Evolutionary conservation across 2,329 filamentous ascomycete species (phyloP).

Genomic region (Chaetomium globosum): DNA sequence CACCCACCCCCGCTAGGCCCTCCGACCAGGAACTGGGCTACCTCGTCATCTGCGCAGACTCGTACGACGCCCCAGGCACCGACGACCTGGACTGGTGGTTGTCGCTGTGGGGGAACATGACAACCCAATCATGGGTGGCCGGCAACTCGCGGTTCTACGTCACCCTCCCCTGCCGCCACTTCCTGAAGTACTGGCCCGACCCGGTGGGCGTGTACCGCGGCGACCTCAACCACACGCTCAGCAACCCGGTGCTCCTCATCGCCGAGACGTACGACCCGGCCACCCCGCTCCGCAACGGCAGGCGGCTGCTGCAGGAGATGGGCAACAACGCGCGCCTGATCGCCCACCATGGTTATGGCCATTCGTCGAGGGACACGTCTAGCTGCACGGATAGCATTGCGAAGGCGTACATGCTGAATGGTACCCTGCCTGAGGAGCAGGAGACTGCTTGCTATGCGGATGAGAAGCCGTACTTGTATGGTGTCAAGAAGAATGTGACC

Average conservation of each 20-base stretch:
- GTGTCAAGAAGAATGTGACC: slow-evolving; percentile 33
- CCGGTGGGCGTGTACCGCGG: slow-evolving; percentile 53
- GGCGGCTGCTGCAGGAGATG: slow-evolving; percentile 50
- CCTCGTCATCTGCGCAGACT: slow-evolving; percentile 52
- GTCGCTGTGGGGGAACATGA: slow-evolving; percentile 53
- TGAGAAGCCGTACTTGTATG: slow-evolving; percentile 53
- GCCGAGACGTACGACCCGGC: slow-evolving; percentile 55
- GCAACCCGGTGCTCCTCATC: slow-evolving; percentile 51
- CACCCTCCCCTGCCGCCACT: slow-evolving; percentile 53
- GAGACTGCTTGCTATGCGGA: slow-evolving; percentile 53
- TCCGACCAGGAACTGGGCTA: slow-evolving; percentile 46
- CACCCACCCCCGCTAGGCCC: slow-evolving; percentile 38
- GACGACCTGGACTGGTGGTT: slow-evolving; percentile 51
- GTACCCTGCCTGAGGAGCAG: slow-evolving; percentile 45
- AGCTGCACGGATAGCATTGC: slow-evolving; percentile 50
- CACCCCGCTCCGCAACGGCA: slow-evolving; percentile 53
- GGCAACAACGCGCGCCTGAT: slow-evolving; percentile 52
- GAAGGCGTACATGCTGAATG: slow-evolving; percentile 47
- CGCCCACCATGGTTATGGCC: slow-evolving; percentile 55
- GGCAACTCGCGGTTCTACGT: slow-evolving; percentile 51
- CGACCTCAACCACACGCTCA: slow-evolving; percentile 49
- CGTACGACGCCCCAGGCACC: slow-evolving; percentile 49
- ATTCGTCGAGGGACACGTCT: slow-evolving; percentile 51
- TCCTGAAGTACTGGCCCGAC: slow-evolving; percentile 49
- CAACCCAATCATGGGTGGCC: slow-evolving; percentile 49